These are phyloP conservation scores for Collybia sordida DNA, from an alignment of 768 basidiomycete genomes.

Conservation along the genomic window DNA sequence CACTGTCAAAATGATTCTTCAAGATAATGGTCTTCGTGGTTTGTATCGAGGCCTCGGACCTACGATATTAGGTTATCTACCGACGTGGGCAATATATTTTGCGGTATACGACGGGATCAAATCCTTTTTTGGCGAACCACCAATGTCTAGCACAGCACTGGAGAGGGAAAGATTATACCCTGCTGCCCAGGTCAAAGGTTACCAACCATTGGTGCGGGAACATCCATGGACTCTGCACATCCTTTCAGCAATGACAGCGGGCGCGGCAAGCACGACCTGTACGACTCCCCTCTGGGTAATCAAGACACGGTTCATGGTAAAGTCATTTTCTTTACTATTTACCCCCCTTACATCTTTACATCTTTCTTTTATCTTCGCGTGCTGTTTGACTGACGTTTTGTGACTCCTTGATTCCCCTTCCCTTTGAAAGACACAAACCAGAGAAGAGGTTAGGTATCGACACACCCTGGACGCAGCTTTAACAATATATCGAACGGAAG, in stretches of 20 bases:
- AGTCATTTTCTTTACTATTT: conserved; percentile 8
- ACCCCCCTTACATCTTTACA: neutral
- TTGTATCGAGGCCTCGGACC: conserved; percentile 97
- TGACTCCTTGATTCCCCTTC: conserved; percentile 4
- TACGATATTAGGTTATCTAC: conserved; percentile 93
- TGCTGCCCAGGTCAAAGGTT: conserved; percentile 82
- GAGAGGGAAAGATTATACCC: conserved; percentile 62
- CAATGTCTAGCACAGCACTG: conserved; percentile 34
- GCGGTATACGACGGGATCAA: conserved; percentile 97
- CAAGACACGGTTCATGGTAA: conserved; percentile 98
- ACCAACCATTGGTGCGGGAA: conserved; percentile 77
- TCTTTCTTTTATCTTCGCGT: no score
- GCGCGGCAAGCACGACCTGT: conserved; percentile 87
- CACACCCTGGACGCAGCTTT: conserved; percentile 89
- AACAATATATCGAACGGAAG: conserved; percentile 90
- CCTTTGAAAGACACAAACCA: conserved; percentile 73
- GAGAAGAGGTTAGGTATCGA: conserved; percentile 74
- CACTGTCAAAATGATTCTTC: conserved; percentile 38
- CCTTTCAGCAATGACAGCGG: conserved; percentile 93
- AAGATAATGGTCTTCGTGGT: conserved; percentile 81
- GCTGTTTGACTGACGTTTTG: conserved; percentile 6
- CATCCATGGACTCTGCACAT: conserved; percentile 90
- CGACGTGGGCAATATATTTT: conserved; percentile 99
- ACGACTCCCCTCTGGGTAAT: conserved; percentile 99
- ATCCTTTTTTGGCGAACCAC: conserved; percentile 69